Percentiles rank a stretch among this genome's conserved stretches.
phyloP scores from a whole-genome alignment of 2,329 filamentous ascomycete genomes.

The Alternaria brassicicola region DNA sequence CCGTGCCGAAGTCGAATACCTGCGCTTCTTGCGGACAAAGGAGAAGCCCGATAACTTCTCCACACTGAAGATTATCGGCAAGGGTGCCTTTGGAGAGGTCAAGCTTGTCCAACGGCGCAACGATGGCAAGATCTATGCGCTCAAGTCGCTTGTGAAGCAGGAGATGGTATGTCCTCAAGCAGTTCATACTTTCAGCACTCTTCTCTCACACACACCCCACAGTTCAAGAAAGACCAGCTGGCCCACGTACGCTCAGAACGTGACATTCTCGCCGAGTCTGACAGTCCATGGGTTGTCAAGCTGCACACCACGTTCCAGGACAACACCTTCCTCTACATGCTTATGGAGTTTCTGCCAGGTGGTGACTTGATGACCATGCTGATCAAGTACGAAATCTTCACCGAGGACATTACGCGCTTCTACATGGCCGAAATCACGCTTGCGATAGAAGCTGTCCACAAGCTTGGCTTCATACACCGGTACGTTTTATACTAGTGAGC shows the following conservation, averaged over 20 bases:
- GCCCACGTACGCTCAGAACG: constrained; percentile 96
- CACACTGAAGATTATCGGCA: constrained; percentile 97
- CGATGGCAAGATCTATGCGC: constrained; percentile 95
- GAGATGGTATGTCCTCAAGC: constrained; percentile 70
- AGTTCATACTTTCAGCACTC: not conserved
- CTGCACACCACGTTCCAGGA: constrained; percentile 98
- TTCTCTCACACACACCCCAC: constrained; percentile 31
- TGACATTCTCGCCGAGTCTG: constrained; percentile 97
- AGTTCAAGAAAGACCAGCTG: constrained; percentile 96
- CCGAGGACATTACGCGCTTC: constrained; percentile 96
- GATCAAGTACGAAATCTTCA: constrained; percentile 99
- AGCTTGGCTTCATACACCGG: constrained; percentile 98
- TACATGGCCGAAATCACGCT: constrained; percentile 98
- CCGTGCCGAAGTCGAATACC: constrained; percentile 87
- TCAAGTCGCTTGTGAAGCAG: constrained; percentile 97
- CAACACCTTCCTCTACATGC: constrained; percentile 92
- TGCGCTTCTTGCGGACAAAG: constrained; percentile 91
- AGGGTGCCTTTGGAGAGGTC: constrained; percentile 98
- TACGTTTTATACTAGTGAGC: constrained; percentile 54
- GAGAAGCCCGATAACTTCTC: constrained; percentile 94
- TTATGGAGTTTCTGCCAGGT: constrained; percentile 98
- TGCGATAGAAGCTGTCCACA: constrained; percentile 98
- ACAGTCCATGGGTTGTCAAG: constrained; percentile 99
- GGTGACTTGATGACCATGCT: constrained; percentile 99
- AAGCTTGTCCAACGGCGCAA: constrained; percentile 96